Base-by-base conservation (phyloP, 1,284 basidiomycete genomes). In the Apiotrichum mycotoxinovorans region DNA sequence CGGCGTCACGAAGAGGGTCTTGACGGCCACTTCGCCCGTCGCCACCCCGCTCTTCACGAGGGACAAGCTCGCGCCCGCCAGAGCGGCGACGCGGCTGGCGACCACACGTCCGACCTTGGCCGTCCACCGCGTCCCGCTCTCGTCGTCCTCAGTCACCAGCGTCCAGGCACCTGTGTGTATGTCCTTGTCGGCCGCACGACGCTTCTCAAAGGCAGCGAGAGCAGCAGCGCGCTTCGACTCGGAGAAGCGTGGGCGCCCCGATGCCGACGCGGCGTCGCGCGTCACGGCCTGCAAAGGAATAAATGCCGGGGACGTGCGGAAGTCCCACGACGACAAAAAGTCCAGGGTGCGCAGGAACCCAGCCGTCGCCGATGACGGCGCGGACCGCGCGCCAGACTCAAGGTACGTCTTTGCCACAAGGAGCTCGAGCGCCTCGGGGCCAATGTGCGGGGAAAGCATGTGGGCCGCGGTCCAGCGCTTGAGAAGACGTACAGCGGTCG, bases 401-500 rank as follows among this genome's bases (percentile, higher is more conserved):
- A 83, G 68, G 64, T 82, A 85, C 3, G 81, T 77, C 22, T 73
- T 72, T 0, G 90, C 90, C 66, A 87, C 89, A 30, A 98, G 73
- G 14, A 98, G 78, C 75, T 99, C 96, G 45, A 91, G 81, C 0
- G 85, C 84, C 34, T 66, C 65, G 54, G 85, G 83, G 73, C 97
- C 93, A 38, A 91, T 81, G n/a, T 62, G 63, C 52, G 85, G 83
- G 18, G 90, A 80, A 23, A 98, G 82, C 87, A 95, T 90, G 75
- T 98, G 96, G 1, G 87, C 81, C 0, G 87, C 84, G 47, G 98
- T 78, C 96, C 96, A 99, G 50, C 96, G 84, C 78, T 98, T 95
- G 41, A 90, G 83, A 23, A 98, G 81, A 27, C 96, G 82, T 22
- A 89, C 87, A 0, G 93, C 93, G 8, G 87, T 86, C 2, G 90